Base-by-base conservation (phyloP, 257 asterid genomes). In the Echites panduratus region DNA sequence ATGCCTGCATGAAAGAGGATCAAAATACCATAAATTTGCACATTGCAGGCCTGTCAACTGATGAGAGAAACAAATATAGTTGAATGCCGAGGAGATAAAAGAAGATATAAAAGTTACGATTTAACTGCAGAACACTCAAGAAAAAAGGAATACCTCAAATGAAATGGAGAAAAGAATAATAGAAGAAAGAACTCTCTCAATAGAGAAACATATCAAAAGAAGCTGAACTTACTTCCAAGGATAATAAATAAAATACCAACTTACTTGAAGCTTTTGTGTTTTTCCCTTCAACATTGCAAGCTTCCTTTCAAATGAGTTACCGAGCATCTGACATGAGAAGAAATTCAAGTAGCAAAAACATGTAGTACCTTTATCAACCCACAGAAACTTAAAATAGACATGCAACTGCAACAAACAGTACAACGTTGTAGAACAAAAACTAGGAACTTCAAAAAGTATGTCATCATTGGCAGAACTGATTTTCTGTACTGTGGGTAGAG, bases 261-360 rank as follows among this genome's bases (percentile, higher is more conserved):
- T 74, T 75, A 81, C 85, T 70, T 78, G 80, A 38, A 81, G 68
- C 41, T 70, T 74, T 66, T 62, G 73, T 49, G 79, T 58, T 57
- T 81, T 71, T 22, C 85, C 85, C 59, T 84, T 90, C 62, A 92
- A 80, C n/a, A 90, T 70, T 22, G 96, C 83, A 73, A 92, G 89
- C 77, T 87, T 92, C 71, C 96, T 80, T 84, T 92, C 92, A 78
- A 90, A 92, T 29, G 96, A 90, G 85, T 90, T 85, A 17, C 98
- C 98, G 43, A 82, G 92, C 90, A 92, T 88, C 98, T 92, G 85
- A 44, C 49, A 74, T 73, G 50, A 63, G 35, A 70, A 59, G 26
- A 68, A 22, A 24, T 57, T 41, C 45, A 48, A 52, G 26, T 22
- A 7, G 45, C 16, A 48, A 8, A 41, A 43, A 53, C 29, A 56